Evolutionary conservation across 2,329 filamentous ascomycete species (phyloP).

Genomic region (Nannizziopsis barbatae): DNA sequence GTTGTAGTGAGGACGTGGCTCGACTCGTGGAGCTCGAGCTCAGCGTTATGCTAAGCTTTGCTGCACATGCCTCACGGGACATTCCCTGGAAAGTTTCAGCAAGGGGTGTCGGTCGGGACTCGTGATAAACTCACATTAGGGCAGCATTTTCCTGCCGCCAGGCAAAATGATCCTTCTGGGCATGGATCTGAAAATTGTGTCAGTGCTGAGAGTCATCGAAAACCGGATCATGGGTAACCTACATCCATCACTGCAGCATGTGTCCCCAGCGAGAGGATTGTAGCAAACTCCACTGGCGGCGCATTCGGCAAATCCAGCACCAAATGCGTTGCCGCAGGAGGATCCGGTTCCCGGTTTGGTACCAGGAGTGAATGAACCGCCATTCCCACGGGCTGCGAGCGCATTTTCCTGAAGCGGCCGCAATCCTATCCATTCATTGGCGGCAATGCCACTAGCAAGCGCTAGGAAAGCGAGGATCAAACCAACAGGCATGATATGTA

Average conservation of each 20-base stretch:
- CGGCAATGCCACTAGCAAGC: background rate
- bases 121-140: slow-evolving; percentile 11
- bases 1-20: background rate
- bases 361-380: slow-evolving; percentile 12
- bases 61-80: slow-evolving; percentile 12
- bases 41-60: slow-evolving; percentile 9
- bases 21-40: background rate
- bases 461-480: background rate
- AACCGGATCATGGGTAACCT: slow-evolving; percentile 5
- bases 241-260: slow-evolving; percentile 19
- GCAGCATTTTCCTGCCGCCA: slow-evolving; percentile 16
- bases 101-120: background rate
- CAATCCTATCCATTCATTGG: background rate
- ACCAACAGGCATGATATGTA: background rate
- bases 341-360: slow-evolving; percentile 7
- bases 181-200: slow-evolving; percentile 13
- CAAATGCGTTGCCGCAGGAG: slow-evolving; percentile 15
- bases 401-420: background rate
- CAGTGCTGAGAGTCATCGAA: background rate
- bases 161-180: slow-evolving; percentile 15
- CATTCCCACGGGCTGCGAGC: background rate
- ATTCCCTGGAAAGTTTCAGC: slow-evolving; percentile 6
- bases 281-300: slow-evolving; percentile 14
- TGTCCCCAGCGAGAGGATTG: slow-evolving; percentile 16
- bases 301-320: slow-evolving; percentile 14